Evolutionary conservation across 768 basidiomycete species (phyloP), one percentile per base, ranked within the genome.

Genomic region (Clathrus columnatus): DNA sequence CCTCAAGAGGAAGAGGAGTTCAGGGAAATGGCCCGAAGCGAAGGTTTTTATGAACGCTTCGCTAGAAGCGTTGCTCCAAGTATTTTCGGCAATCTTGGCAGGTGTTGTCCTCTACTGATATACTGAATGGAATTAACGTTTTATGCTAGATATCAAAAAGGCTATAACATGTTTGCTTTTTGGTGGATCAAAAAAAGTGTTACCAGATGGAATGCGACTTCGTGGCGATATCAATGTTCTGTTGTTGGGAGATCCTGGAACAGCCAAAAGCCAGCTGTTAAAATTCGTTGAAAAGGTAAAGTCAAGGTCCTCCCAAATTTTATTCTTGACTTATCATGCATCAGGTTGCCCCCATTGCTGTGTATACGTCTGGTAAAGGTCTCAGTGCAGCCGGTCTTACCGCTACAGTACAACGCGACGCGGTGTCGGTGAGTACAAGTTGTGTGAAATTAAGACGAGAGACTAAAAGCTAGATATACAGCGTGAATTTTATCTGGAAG

Each of bases 1-100:
- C 87, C 95, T 0, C 90, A 97, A 63, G 96, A 98, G 67, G 96
- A 98, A 66, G 96, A 98, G 64, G 94, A 97, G 63, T 98, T 97
- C 61, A 83, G 82, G 24, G 83, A 89, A 67, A 87, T 98, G 82
- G 84, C 91, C 5, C 76, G 94, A 61, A 85, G 85, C 59, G 87
- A 92, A 54, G 83, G 78, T 24, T 86, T 98, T 64, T 98, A 96
- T 62, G 95, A 98, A 66, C 79, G 85, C 11, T 99, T 99, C 67
- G 83, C 96, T 0, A 83, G 80, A 62, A 94, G 91, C 64, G 94
- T 99, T 20, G 96, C 87, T 2, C 96, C 96, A 1, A 94, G 91
- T 80, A 98, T 99, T 61, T 99, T 82, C 65, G 96, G 96, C 36
- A 93, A 89, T 68, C 72, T 91, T 26, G 95, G 95, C 94, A 67